phyloP scores from a whole-genome alignment of 2,329 filamentous ascomycete genomes.

The Lachnellula hyalina region DNA sequence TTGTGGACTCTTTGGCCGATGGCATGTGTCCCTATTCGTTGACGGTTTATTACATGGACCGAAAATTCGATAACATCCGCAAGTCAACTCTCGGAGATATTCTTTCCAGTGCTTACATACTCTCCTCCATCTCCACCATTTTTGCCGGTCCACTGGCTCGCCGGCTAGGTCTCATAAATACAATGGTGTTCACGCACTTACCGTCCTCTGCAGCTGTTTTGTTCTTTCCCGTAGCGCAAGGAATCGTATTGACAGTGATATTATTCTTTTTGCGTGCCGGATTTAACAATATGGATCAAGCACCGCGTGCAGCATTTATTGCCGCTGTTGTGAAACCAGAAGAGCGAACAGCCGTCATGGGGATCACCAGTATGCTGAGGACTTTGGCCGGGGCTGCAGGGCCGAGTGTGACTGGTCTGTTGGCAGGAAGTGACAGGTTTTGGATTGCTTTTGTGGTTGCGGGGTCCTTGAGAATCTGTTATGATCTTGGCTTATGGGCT shows the following conservation, averaged over 20 bases:
- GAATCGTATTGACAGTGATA: constrained; percentile 53
- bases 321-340: constrained; percentile 56
- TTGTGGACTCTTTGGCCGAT: constrained; percentile 59
- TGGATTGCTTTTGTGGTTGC: constrained; percentile 59
- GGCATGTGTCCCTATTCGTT: constrained; percentile 57
- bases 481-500: constrained; percentile 52
- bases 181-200: constrained; percentile 70
- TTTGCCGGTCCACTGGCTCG: constrained; percentile 44
- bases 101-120: constrained; percentile 47
- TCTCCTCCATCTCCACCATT: constrained; percentile 49
- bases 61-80: constrained; percentile 45
- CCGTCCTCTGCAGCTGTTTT: constrained; percentile 56
- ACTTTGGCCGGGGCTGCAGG: constrained; percentile 57
- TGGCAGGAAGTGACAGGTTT: constrained; percentile 51
- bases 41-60: constrained; percentile 54
- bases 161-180: constrained; percentile 55
- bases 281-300: constrained; percentile 63
- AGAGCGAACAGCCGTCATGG: constrained; percentile 68
- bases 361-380: constrained; percentile 62
- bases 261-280: constrained; percentile 58
- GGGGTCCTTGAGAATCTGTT: constrained; percentile 53
- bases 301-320: constrained; percentile 63
- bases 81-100: constrained; percentile 58
- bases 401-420: constrained; percentile 54
- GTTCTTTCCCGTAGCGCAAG: constrained; percentile 37